A percentile compares a stretch with the other conserved stretches of the same genome.
These are phyloP conservation scores for Bryopsis sp. DNA, from an alignment of 139 green algal species.

Conservation along the genomic window DNA sequence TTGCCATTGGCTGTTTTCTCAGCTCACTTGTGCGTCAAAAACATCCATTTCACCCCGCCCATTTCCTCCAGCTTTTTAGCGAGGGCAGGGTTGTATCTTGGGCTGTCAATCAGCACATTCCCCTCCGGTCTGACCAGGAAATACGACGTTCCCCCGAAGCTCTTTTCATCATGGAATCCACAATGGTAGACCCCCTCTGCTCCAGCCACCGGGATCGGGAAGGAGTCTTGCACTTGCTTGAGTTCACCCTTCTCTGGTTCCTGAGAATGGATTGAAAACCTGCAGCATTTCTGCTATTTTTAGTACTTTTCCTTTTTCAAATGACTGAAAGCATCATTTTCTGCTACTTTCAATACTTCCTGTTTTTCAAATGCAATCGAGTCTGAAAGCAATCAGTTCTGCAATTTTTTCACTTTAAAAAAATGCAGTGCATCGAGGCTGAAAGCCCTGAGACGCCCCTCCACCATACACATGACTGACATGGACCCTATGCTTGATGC, in stretches of 20 bases:
- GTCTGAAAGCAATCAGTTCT: too few relatives aligned
- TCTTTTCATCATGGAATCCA: constrained; percentile 44
- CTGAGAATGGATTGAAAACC: constrained; percentile 58
- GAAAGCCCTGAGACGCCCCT: too few relatives aligned
- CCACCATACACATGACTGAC: background rate
- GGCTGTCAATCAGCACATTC: constrained; percentile 70
- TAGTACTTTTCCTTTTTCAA: too few relatives aligned
- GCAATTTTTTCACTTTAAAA: too few relatives aligned
- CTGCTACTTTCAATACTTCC: too few relatives aligned
- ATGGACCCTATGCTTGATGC: background rate
- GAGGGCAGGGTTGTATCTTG: constrained; percentile 55
- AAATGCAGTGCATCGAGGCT: too few relatives aligned
- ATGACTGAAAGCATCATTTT: too few relatives aligned
- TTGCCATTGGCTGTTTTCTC: background rate
- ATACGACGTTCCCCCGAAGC: constrained; percentile 50
- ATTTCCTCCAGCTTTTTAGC: constrained; percentile 47
- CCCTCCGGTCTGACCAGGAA: constrained; percentile 46
- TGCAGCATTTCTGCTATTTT: constrained; percentile 27
- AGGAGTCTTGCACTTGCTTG: constrained; percentile 32
- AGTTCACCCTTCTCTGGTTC: constrained; percentile 35
- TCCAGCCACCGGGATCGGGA: constrained; percentile 47
- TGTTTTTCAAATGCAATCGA: too few relatives aligned
- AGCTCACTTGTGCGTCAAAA: constrained; percentile 57
- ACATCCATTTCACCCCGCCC: constrained; percentile 61
- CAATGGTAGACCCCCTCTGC: constrained; percentile 40